Evolutionary conservation across 768 basidiomycete species (phyloP), one percentile per base, ranked within the genome.

Genomic region (Postia placenta): DNA sequence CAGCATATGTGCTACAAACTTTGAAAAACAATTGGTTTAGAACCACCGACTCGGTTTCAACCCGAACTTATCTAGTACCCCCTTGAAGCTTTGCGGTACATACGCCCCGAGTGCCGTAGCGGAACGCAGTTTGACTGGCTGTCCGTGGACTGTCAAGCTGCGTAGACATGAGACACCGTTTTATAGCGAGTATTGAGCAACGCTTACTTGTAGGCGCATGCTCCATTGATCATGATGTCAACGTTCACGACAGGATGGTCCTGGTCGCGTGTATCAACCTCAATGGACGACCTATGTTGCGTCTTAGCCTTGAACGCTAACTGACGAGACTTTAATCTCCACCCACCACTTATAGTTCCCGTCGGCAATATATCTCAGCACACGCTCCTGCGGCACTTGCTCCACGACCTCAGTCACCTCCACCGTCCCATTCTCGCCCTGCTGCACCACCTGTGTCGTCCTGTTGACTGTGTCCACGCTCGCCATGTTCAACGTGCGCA

Each of bases 261-360:
- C 4, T 64, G 56, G 54, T 83, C 69, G 24, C 72, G 69, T 1
- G 83, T 85, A 59, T 91, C 83, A 22, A 91, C 68, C 60, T 86
- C 84, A 39, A 91, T 74, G 0, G 80, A 64, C 1, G 84, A 79
- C 79, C 83, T 85, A 50, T 2, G 30, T 35, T n/a, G 22, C 43
- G 22, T 44, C 35, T 28, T 47, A 45, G 39, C 23, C 1, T 5
- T 22, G 17, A 14, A 17, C 9, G 9, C 11, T 2, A 12, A 3
- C 5, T 1, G 11, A n/a, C 5, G 7, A 45, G 42, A 22, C 6
- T 6, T 3, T 14, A 17, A 38, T 5, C 43, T 28, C 6, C 19
- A 55, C 70, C 37, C 35, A 81, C 83, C 82, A 85, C 63, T 87
- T 87, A 54, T 72, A 70, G 59, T 85, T 85, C 11, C 87, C 86